phyloP scores from a whole-genome alignment of 768 basidiomycete species.

The Dioszegia crocea region DNA sequence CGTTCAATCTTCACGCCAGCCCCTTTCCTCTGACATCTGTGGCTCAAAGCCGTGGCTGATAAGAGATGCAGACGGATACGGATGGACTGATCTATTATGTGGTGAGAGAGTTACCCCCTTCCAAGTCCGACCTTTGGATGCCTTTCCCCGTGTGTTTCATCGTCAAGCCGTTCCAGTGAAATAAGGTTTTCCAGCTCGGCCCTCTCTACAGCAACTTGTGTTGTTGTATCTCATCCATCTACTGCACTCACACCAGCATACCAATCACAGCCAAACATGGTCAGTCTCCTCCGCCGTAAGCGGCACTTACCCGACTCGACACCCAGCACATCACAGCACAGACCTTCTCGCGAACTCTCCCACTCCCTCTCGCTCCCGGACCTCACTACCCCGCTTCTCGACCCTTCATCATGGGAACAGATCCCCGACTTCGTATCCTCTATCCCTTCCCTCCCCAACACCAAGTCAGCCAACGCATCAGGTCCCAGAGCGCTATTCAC shows the following conservation, averaged over 20 bases:
- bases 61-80: too few relatives aligned
- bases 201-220: background rate
- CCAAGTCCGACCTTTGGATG: background rate
- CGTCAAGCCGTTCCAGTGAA: background rate
- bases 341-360: constrained; percentile 9
- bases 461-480: background rate
- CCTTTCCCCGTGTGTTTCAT: constrained; percentile 2
- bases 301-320: background rate
- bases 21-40: too few relatives aligned
- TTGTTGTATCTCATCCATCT: background rate
- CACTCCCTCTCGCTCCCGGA: constrained; percentile 41
- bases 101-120: too few relatives aligned
- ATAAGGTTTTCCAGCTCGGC: too few relatives aligned
- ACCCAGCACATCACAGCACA: background rate
- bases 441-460: background rate
- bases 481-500: background rate
- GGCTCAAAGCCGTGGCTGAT: too few relatives aligned
- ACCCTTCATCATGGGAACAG: constrained; percentile 31
- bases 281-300: constrained; percentile 1
- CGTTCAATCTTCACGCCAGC: too few relatives aligned
- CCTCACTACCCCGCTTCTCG: constrained; percentile 34
- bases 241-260: background rate
- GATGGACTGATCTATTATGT: too few relatives aligned
- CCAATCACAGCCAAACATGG: background rate
- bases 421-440: constrained; percentile 18